Evolutionary conservation across 805 yeast species (phyloP), one percentile per base, ranked within the genome.

Genomic region (Schwanniomyces vanrijiae): DNA sequence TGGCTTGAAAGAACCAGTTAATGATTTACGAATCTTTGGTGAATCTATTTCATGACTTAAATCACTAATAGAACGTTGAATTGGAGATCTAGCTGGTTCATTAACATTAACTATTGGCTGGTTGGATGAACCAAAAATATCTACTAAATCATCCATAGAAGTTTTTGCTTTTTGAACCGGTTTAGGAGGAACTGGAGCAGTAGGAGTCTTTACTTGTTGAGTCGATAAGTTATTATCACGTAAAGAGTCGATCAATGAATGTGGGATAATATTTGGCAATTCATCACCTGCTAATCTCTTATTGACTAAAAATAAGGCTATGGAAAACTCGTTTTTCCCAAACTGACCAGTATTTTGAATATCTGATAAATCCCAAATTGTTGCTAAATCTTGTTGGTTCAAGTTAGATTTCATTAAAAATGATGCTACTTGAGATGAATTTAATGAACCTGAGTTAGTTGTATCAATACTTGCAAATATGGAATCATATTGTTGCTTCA

Each of bases 291-390:
- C 78, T 48, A 91, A 74, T 58, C 81, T 86, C 66, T 86, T 88
- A 67, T 90, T 95, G 7, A 94, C 94, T 54, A 94, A 78, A 62
- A 85, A 92, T 89, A 94, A 86, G 14, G 98, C 97, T 60, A 94
- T 85, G 2, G 95, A 84, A 65, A 94, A 94, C 64, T 94, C 99
- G 53, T 81, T 75, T 58, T 79, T 82, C 42, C 88, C 77, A 60
- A 94, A 90, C 37, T 78, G 78, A 21, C 97, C 97, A 38, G 88
- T 82, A 65, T 90, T 90, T 55, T 88, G 86, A 51, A 90, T 78
- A 64, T 94, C 97, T 8, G 98, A 82, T 55, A 94, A 75, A 67
- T 94, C 99, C 99, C 99, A 94, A 37, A 92, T 83, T 20, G 82
- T 71, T 1, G 98, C 99, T 52, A 94, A 77, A 18, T 82, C 83